Evolutionary conservation across 345 rosid species (phyloP), one percentile per base, ranked within the genome.

Genomic region (Eucalyptus paniculata): DNA sequence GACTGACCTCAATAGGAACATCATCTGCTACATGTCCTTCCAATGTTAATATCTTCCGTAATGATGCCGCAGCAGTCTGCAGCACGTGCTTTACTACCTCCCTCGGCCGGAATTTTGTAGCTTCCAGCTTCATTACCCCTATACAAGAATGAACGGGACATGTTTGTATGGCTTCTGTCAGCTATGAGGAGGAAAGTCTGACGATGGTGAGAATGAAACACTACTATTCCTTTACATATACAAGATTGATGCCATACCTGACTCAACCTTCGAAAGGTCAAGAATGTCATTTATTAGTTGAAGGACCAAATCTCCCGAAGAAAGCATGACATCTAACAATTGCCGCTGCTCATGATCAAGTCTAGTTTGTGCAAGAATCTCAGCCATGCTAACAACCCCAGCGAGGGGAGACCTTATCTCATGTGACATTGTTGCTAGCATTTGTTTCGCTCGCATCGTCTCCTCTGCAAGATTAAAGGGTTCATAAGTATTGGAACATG

Each of bases 361-460:
- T 87, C 90, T 93, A 54, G 99, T 94, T 89, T 92, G 94, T 53
- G 98, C 88, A 85, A 98, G 99, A 91, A 98, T 97, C 95, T 98
- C 99, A 56, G 99, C 96, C 96, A 98, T 95, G 92, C 99, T 96
- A 89, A 98, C 99, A 40, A 97, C 99, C 65, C 98, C 98, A 12
- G 99, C 92, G 44, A 98, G 91, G 81, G 99, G 99, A 88, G 99
- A 97, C 92, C 99, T 95, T 92, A 98, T 98, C 93, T 98, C 99
- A 86, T 98, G 99, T 24, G 99, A 98, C 99, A 98, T 97, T 15
- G 97, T 97, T 11, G 99, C 99, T 90, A 97, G 93, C 98, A 98
- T 97, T 91, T 98, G 99, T 90, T 98, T 98, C 21, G 97, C 99
- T 44, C 99, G 94, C 99, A 98, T 98, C 21, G 99, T 98, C 94